Base-by-base conservation (phyloP, 495 filamentous ascomycete genomes). In the Bryoglossum gracile region DNA sequence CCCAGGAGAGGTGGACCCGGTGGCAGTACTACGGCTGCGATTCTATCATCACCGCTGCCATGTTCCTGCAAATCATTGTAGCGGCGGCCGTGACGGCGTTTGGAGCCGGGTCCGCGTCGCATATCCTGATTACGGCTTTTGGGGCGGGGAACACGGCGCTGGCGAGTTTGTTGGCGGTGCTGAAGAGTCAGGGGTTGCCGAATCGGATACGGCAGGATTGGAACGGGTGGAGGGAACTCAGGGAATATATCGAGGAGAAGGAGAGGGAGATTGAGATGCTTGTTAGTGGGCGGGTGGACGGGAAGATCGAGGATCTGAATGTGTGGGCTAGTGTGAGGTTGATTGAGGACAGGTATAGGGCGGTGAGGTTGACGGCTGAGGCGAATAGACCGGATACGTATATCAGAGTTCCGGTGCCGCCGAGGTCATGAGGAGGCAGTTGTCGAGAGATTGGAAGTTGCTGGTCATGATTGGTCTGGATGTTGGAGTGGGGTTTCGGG, bases 131-230 rank as follows among this genome's bases (percentile, higher is more conserved):
- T 26, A 62, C 58, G 5, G 45, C 52, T 24, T 47, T 66, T 16
- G 63, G 63, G 24, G 63, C 63, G 3, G 42, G 59, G 19, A 66
- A 64, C 35, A 66, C 63, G 1, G 60, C 58, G 4, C 53, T 66
- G 14, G 63, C 63, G 8, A 57, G 55, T 34, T 9, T 64, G 2
- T 37, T 66, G 3, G 63, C 63, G 4, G 50, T 66, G 5, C 39
- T 66, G 22, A 64, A 63, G 45, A 60, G 57, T 10, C 51, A 62
- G 36, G 63, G 63, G 0, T 34, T 66, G 16, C 63, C 63, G 32
- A 56, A 64, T 40, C 55, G 63, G 34, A 57, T 61, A 2, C 35
- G 58, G 24, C 60, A 62, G 45, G 60, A 66, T 51, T 54, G 57
- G 55, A 53, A 51, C 39, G 59, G 50, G 9, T 53, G 61, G 40